Evolutionary conservation across 164 flowering plant genomes (phyloP).

Genomic region (Berberis thunbergii): DNA sequence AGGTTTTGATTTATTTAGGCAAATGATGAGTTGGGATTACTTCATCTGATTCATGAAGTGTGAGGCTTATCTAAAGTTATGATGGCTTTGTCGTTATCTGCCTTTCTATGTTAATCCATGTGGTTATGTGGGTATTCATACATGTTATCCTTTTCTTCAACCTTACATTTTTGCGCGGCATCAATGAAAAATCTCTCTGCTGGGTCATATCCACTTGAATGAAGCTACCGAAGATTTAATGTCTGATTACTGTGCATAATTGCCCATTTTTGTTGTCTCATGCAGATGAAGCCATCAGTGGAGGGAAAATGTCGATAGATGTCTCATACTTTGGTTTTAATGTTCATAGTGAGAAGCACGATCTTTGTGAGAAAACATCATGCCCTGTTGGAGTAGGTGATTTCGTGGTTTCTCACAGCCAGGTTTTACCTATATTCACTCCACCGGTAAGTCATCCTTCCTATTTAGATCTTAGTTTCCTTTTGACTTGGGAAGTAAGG

Average conservation of each 20-base stretch:
- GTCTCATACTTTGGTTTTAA: conserved; percentile 51
- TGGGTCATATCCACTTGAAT: too few species aligned
- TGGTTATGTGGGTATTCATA: too few species aligned
- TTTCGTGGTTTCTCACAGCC: conserved; percentile 62
- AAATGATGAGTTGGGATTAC: too few species aligned
- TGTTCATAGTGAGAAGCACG: conserved; percentile 50
- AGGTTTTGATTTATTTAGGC: too few species aligned
- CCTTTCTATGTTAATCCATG: too few species aligned
- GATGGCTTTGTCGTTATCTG: too few species aligned
- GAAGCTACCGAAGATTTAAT: too few species aligned
- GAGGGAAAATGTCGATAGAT: conserved; percentile 50
- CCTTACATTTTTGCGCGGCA: too few species aligned
- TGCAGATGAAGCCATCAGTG: conserved; percentile 36
- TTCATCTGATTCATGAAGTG: too few species aligned
- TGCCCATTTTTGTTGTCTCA: background rate
- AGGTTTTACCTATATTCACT: conserved; percentile 60
- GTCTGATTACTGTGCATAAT: background rate
- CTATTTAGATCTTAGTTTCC: background rate
- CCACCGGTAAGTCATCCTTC: conserved; percentile 56
- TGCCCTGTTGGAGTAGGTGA: conserved; percentile 70
- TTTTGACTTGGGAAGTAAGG: background rate
- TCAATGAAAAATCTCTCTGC: too few species aligned
- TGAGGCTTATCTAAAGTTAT: too few species aligned
- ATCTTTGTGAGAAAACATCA: conserved; percentile 62
- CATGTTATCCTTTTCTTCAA: too few species aligned